Percentiles rank a stretch among this genome's conserved stretches.
Evolutionary conservation across 345 rosid species (phyloP).

Genomic region (Citrus mangshanensis): DNA sequence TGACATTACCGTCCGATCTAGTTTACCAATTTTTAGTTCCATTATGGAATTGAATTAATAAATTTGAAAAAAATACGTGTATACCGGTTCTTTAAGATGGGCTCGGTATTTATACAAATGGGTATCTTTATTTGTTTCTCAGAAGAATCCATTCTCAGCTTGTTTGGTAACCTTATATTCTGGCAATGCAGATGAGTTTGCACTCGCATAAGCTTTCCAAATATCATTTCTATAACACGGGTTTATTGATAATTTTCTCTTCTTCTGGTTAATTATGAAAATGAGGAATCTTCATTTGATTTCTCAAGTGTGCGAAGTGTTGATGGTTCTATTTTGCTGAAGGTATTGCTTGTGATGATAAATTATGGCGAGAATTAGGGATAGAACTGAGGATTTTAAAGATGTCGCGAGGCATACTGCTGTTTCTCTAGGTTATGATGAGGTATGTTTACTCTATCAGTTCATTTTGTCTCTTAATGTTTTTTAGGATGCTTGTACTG

Average conservation of each 20-base stretch:
- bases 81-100: neutral
- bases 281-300: neutral
- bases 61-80: neutral
- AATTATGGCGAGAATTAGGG: conserved; percentile 70
- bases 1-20: neutral
- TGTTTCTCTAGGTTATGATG: conserved; percentile 55
- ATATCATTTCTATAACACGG: neutral
- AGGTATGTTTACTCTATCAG: conserved; percentile 36
- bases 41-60: neutral
- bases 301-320: neutral
- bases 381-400: conserved; percentile 81
- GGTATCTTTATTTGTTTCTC: neutral
- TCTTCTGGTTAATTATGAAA: neutral
- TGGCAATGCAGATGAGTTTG: no score
- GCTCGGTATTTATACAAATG: neutral
- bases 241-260: neutral
- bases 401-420: conserved; percentile 67
- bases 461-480: neutral
- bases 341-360: neutral
- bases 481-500: neutral
- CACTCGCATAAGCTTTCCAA: neutral
- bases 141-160: neutral
- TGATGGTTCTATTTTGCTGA: neutral
- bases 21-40: neutral
- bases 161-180: neutral